These are phyloP conservation scores for Globisporangium middletonii DNA, from an alignment of 352 stramenopile species.

Conservation along the genomic window DNA sequence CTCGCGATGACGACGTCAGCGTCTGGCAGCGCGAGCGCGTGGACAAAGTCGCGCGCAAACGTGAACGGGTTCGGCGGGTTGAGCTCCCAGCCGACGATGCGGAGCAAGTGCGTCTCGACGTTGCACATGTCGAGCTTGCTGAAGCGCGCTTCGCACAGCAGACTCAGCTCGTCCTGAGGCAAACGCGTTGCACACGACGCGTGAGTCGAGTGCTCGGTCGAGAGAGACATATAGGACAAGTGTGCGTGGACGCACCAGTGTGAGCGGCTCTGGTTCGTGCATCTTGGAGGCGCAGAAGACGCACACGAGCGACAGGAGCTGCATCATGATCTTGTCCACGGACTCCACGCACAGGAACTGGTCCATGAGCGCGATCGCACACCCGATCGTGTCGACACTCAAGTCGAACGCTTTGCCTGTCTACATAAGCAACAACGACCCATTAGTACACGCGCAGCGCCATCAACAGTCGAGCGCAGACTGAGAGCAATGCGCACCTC, in stretches of 20 bases:
- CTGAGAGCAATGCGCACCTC: constrained; percentile 11
- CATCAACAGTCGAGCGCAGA: neutral
- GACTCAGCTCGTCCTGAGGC: constrained; percentile 47
- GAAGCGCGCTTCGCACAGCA: constrained; percentile 76
- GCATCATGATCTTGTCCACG: constrained; percentile 65
- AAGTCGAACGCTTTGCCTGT: constrained; percentile 69
- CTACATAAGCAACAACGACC: constrained; percentile 11
- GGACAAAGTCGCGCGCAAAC: constrained; percentile 58
- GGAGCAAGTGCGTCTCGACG: constrained; percentile 49
- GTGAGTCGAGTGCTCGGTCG: neutral
- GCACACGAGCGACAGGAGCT: constrained; percentile 69
- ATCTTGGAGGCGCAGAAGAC: constrained; percentile 75
- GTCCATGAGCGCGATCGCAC: constrained; percentile 66
- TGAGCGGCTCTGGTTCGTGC: constrained; percentile 60
- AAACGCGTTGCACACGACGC: neutral
- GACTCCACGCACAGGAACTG: constrained; percentile 59
- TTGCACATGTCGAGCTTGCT: constrained; percentile 48
- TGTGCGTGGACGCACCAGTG: constrained; percentile 18
- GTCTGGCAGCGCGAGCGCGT: constrained; percentile 32
- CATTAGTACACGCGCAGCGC: neutral
- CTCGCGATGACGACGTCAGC: constrained; percentile 11
- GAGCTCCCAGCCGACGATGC: constrained; percentile 55
- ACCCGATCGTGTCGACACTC: constrained; percentile 50
- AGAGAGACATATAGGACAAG: neutral
- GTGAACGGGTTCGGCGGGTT: constrained; percentile 59